These are phyloP conservation scores for Aspergillus sp. DNA, from an alignment of 2,329 filamentous ascomycete genomes.

Conservation along the genomic window DNA sequence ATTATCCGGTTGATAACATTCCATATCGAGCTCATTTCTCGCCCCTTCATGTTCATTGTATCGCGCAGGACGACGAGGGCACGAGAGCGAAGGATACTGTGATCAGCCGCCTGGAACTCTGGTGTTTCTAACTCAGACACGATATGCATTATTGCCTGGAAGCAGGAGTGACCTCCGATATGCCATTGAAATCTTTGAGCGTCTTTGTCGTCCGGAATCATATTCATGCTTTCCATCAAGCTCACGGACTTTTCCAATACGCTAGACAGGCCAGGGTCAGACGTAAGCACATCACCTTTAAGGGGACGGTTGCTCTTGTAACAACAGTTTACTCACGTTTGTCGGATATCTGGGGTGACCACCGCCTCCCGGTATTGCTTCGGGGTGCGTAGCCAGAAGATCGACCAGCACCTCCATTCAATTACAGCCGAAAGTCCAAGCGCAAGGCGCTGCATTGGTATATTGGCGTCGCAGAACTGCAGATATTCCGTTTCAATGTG, in stretches of 20 bases:
- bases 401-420: constrained; percentile 12
- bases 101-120: constrained; percentile 7
- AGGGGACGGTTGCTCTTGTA: neutral
- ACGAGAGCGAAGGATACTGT: constrained; percentile 2
- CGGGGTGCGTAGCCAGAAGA: constrained; percentile 12
- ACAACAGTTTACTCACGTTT: constrained; percentile 1
- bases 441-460: constrained; percentile 8
- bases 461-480: constrained; percentile 7
- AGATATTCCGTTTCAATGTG: constrained; percentile 6
- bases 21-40: constrained; percentile 1
- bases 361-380: constrained; percentile 8
- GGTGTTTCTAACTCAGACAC: constrained; percentile 9
- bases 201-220: constrained; percentile 8
- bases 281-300: neutral
- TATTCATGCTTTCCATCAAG: constrained; percentile 11
- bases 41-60: neutral
- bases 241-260: constrained; percentile 11
- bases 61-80: neutral
- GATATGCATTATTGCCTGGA: constrained; percentile 14
- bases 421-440: constrained; percentile 10
- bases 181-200: constrained; percentile 12
- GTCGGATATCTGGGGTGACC: constrained; percentile 8
- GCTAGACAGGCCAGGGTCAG: neutral
- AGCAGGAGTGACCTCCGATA: constrained; percentile 10
- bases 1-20: constrained; percentile 6